Percentiles rank a stretch among this genome's conserved stretches.
Conservation (phyloP, 345 rosid genomes). For the Adansonia digitata region DNA sequence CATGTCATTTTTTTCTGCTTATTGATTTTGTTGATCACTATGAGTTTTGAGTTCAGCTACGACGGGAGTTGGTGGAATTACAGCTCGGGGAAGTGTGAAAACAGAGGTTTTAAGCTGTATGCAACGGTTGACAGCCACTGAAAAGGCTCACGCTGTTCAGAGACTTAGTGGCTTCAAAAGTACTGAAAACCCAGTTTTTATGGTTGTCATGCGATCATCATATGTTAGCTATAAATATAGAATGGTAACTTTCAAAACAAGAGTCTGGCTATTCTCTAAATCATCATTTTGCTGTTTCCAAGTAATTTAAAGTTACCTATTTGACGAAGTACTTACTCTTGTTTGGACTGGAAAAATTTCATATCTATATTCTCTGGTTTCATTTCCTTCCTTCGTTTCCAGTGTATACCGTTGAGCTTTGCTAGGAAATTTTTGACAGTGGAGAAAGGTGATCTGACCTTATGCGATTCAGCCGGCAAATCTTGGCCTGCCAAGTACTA, state of each 20-base stretch:
- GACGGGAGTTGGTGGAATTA: not conserved
- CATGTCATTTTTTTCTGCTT: not conserved
- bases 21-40: not conserved
- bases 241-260: conserved; percentile 7
- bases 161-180: conserved; percentile 16
- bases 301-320: not conserved
- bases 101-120: not conserved
- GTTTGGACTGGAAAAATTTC: not conserved
- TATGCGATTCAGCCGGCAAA: conserved; percentile 2
- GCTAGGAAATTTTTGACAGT: not conserved
- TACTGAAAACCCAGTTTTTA: conserved; percentile 22
- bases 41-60: not conserved
- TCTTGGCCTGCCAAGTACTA: not conserved
- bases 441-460: not conserved
- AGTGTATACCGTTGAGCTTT: not conserved
- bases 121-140: not conserved
- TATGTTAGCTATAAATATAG: not conserved
- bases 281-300: not conserved
- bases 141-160: conserved; percentile 11
- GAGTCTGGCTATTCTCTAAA: not conserved
- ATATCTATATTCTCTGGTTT: not conserved
- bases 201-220: conserved; percentile 20
- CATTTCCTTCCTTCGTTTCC: not conserved
- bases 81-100: not conserved
- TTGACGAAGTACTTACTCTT: not conserved